These are phyloP conservation scores for Saussurea involucrata DNA, from an alignment of 129 eudicot species.

Conservation along the genomic window DNA sequence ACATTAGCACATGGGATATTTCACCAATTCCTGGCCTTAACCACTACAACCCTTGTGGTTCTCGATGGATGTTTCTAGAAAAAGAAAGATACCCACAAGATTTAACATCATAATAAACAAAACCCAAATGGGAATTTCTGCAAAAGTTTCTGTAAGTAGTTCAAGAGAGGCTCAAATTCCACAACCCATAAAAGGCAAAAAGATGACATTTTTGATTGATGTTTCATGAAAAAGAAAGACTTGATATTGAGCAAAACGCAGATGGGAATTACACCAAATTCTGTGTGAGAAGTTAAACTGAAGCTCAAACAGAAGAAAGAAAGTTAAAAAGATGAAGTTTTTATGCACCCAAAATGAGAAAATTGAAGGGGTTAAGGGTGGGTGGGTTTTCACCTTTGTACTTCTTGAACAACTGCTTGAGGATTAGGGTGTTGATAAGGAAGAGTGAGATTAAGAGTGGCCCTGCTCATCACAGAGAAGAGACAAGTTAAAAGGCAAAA, in stretches of 20 bases:
- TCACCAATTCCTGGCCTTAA: too few species aligned
- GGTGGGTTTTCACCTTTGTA: constrained; percentile 31
- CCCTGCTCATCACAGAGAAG: constrained; percentile 22
- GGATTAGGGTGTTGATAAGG: constrained; percentile 40
- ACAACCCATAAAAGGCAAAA: neutral
- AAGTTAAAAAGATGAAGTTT: neutral
- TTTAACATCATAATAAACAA: constrained; percentile 6
- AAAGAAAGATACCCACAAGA: constrained; percentile 12
- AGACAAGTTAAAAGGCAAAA: constrained; percentile 40
- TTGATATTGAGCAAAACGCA: constrained; percentile 18
- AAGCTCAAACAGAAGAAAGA: constrained; percentile 8
- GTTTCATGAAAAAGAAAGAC: neutral
- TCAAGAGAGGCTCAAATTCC: neutral
- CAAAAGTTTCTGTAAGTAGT: neutral
- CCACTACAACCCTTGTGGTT: too few species aligned
- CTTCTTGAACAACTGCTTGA: constrained; percentile 40
- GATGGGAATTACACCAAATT: constrained; percentile 19
- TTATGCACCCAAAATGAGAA: neutral
- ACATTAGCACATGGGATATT: too few species aligned
- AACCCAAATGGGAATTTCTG: constrained; percentile 24
- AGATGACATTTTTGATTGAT: neutral
- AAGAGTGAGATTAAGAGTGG: constrained; percentile 36
- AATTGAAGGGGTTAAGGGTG: neutral
- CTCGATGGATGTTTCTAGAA: constrained; percentile 1
- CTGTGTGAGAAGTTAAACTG: constrained; percentile 7